These are phyloP conservation scores for Abrus precatorius DNA, from an alignment of 306 rosid genomes.

Conservation along the genomic window DNA sequence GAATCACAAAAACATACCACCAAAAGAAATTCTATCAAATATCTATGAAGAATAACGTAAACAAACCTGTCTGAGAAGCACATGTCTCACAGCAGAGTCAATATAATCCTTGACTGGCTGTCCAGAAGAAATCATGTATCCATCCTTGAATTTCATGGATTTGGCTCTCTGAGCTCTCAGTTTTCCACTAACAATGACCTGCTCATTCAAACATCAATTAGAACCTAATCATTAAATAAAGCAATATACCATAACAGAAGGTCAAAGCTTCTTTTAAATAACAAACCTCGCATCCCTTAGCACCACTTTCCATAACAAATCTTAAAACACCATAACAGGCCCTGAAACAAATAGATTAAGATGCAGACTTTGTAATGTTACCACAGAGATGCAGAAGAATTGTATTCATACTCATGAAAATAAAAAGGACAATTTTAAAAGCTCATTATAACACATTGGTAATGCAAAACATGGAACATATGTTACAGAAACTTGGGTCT, in stretches of 20 bases:
- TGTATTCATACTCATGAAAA: neutral
- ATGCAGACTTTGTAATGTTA: neutral
- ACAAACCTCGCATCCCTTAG: constrained; percentile 7
- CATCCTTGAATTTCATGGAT: constrained; percentile 9
- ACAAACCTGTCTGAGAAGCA: neutral
- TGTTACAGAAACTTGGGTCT: neutral
- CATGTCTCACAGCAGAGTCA: constrained; percentile 8
- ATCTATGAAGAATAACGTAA: neutral
- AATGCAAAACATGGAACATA: neutral
- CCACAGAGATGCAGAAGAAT: neutral
- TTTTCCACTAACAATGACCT: neutral
- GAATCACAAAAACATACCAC: neutral
- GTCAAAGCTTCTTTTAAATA: neutral
- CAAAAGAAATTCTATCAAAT: neutral
- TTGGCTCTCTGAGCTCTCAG: constrained; percentile 10
- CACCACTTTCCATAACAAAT: constrained; percentile 10
- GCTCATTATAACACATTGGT: neutral
- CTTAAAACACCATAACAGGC: neutral
- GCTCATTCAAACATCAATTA: neutral
- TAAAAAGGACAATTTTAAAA: neutral
- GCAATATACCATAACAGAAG: neutral
- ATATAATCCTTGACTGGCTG: neutral
- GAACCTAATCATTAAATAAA: neutral
- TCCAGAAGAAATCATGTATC: constrained; percentile 3
- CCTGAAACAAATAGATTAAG: neutral